Evolutionary conservation across 805 yeast species (phyloP), one percentile per base, ranked within the genome.

Genomic region (Diddensiella transvaalensis): DNA sequence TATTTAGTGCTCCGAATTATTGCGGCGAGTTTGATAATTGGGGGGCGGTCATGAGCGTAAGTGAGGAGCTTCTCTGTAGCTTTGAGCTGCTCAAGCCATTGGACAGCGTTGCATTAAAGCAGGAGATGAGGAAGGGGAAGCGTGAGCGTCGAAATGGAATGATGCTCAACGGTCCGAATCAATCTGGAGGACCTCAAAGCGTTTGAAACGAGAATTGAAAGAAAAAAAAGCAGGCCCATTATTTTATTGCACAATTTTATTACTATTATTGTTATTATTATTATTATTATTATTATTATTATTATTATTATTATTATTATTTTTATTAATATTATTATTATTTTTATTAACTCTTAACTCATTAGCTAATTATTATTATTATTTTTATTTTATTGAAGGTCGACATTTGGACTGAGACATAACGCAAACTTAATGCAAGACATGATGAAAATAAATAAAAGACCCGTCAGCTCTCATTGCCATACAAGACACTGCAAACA

Each of bases 21-120:
- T 83, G 88, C 60, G 88, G 89, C n/a, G 89, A 83, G 65, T 83
- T 83, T 60, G 87, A 89, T 64, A 88, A 88, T 60, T 88, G 96
- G 96, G 96, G 96, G 21, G 99, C 99, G 1, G 97, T 91, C 3
- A 91, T 91, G 98, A 83, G 95, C 58, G 98, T 91, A 13, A 80
- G 87, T 54, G 96, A 91, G 54, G 97, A 91, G 59, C 74, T 91
- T 55, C 72, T 93, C 49, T 91, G 99, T 67, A 84, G 93, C 53
- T 91, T 91, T 67, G 99, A 91, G 66, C 76, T 91, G 47, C 73
- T 91, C 50, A 96, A 93, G 68, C 99, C 99, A 15, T 74, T 93
- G 58, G 98, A 91, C 68, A 80, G 95, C 44, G 84, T 85, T 17
- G 96, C 96, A 3, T 77, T 93, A 68, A 90, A 91, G 63, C 96